These are phyloP conservation scores for Gentiana dahurica DNA, from an alignment of 257 asterid species.

Conservation along the genomic window DNA sequence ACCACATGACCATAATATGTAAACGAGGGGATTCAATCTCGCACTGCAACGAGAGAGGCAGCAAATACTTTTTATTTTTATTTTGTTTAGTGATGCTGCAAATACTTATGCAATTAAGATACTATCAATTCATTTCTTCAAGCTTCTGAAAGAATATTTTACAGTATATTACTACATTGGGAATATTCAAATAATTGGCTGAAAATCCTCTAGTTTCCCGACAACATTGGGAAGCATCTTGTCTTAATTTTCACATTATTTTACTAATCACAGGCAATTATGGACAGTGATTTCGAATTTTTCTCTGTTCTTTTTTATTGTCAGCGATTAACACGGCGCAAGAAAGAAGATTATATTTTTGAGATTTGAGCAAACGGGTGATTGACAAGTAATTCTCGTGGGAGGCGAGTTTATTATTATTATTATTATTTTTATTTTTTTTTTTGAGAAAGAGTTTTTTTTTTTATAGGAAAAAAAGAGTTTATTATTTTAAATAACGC, in stretches of 20 bases:
- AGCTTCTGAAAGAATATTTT: constrained; percentile 10
- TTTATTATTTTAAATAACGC: no score
- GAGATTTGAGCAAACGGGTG: no score
- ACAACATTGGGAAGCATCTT: constrained; percentile 16
- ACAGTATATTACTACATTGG: background rate
- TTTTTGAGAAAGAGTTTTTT: no score
- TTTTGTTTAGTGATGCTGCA: background rate
- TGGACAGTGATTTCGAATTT: background rate
- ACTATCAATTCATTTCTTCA: background rate
- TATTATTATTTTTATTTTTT: no score
- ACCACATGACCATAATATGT: no score
- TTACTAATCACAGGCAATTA: no score
- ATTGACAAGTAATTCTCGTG: constrained; percentile 18
- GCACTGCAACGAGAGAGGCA: no score
- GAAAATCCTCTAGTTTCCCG: constrained; percentile 17
- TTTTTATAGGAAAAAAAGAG: no score
- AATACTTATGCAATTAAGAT: background rate
- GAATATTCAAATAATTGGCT: background rate
- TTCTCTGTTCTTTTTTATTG: background rate
- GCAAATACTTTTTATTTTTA: no score
- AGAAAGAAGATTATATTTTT: constrained; percentile 2
- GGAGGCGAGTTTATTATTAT: background rate
- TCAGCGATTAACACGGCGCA: constrained; percentile 21
- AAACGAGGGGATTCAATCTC: no score
- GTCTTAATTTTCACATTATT: background rate